Conservation (phyloP, 306 rosid species). For the Quercus robur region DNA sequence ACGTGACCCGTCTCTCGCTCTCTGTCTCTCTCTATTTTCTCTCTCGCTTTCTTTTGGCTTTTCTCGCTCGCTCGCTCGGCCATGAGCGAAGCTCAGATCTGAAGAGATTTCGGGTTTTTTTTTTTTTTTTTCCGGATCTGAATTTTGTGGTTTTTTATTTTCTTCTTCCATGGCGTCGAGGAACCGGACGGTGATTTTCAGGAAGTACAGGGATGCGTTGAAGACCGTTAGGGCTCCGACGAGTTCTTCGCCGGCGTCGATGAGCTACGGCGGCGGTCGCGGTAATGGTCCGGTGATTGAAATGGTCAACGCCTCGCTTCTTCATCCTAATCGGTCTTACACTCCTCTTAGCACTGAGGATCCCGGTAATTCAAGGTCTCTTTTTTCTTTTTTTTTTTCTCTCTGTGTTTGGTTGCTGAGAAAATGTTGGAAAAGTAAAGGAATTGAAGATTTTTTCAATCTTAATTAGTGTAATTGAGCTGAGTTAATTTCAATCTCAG, state of each 20-base stretch:
- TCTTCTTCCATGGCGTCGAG: conserved; percentile 49
- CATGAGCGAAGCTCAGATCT: background rate
- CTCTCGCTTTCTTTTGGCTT: background rate
- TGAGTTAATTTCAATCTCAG: too few relatives aligned
- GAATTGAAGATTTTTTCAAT: too few relatives aligned
- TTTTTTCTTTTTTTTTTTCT: conserved; percentile 15
- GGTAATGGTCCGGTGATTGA: conserved; percentile 78
- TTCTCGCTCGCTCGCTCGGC: background rate
- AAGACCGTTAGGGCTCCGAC: conserved; percentile 77
- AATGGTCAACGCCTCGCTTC: conserved; percentile 76
- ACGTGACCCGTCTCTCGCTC: background rate
- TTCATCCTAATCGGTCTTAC: conserved; percentile 74
- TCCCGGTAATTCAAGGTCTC: conserved; percentile 86
- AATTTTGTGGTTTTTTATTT: conserved; percentile 3
- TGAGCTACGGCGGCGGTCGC: conserved; percentile 29
- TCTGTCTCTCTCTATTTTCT: background rate
- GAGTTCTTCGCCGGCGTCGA: conserved; percentile 36
- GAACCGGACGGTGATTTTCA: conserved; percentile 60
- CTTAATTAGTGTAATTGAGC: too few relatives aligned
- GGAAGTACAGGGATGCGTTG: conserved; percentile 68
- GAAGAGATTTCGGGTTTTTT: conserved; percentile 5
- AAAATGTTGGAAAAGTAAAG: background rate
- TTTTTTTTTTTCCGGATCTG: conserved; percentile 12
- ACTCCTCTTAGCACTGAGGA: conserved; percentile 93
- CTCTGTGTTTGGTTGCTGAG: background rate